These are phyloP conservation scores for Sphaerulina populicola DNA, from an alignment of 2,329 filamentous ascomycete genomes.

Conservation along the genomic window DNA sequence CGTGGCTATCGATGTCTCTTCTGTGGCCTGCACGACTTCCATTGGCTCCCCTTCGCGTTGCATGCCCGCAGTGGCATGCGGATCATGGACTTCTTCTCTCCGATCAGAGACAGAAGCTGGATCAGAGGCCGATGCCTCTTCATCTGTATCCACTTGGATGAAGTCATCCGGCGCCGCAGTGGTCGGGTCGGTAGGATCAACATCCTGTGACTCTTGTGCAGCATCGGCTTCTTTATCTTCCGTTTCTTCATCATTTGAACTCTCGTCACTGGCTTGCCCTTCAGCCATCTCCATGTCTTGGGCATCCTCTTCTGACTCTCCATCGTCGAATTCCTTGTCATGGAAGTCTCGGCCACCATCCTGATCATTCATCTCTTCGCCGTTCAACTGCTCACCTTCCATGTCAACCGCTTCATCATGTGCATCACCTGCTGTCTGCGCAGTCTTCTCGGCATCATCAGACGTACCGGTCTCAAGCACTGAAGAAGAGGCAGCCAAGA, in stretches of 20 bases:
- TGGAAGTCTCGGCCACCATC: background rate
- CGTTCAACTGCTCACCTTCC: background rate
- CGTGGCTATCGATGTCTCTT: slow-evolving; percentile 2
- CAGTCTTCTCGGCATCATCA: background rate
- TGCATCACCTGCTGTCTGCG: background rate
- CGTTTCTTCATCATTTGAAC: too few relatives aligned
- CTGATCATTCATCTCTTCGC: background rate
- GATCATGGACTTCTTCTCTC: background rate
- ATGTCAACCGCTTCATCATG: background rate
- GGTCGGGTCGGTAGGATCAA: too few relatives aligned
- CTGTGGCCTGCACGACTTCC: background rate
- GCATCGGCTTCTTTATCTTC: too few relatives aligned
- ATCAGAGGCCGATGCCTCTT: background rate
- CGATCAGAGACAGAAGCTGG: too few relatives aligned
- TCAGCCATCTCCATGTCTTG: too few relatives aligned
- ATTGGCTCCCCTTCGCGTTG: background rate
- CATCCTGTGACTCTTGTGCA: too few relatives aligned
- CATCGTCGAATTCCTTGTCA: background rate
- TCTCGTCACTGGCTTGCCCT: too few relatives aligned
- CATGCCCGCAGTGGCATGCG: background rate
- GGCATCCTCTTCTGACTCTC: background rate
- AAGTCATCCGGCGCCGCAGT: too few relatives aligned
- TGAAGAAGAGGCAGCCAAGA: background rate
- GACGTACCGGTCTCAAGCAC: background rate
- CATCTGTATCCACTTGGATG: too few relatives aligned